These are phyloP conservation scores for Tolypocladium tundrense DNA, from an alignment of 2,329 filamentous ascomycete species.

Conservation along the genomic window DNA sequence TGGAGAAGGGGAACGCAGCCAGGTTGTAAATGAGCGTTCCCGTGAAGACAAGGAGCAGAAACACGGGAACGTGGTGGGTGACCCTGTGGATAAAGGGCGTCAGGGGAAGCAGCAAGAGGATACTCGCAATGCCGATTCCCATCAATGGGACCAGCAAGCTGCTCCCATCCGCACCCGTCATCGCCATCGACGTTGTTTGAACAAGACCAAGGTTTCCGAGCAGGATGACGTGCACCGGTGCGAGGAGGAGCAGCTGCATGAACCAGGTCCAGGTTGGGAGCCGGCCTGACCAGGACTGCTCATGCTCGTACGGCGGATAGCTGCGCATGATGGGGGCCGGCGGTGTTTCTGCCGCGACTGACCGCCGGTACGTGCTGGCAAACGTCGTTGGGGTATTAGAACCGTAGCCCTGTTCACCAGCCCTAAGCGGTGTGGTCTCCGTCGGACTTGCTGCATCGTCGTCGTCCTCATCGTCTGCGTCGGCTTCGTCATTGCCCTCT, in stretches of 20 bases:
- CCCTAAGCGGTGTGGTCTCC: slow-evolving; percentile 45
- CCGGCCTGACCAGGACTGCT: slow-evolving; percentile 76
- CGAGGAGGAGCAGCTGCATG: slow-evolving; percentile 71
- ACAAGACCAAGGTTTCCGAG: slow-evolving; percentile 67
- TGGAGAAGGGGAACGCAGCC: slow-evolving; percentile 77
- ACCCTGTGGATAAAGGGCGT: slow-evolving; percentile 81
- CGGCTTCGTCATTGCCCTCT: slow-evolving; percentile 1
- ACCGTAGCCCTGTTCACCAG: slow-evolving; percentile 21
- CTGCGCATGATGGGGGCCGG: slow-evolving; percentile 12
- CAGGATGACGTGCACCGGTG: slow-evolving; percentile 67
- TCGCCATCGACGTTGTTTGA: slow-evolving; percentile 59
- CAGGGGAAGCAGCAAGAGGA: slow-evolving; percentile 64
- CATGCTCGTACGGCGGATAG: slow-evolving; percentile 47
- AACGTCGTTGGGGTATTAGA: slow-evolving; percentile 38
- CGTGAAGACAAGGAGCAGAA: slow-evolving; percentile 62
- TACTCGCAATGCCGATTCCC: slow-evolving; percentile 54
- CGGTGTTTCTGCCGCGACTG: slow-evolving; percentile 21
- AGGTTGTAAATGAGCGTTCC: slow-evolving; percentile 81
- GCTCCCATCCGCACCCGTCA: slow-evolving; percentile 79
- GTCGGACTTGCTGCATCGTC: slow-evolving; percentile 25
- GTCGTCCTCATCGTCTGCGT: slow-evolving; percentile 6
- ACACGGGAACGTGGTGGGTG: slow-evolving; percentile 69
- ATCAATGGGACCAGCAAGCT: slow-evolving; percentile 63
- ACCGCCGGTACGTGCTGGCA: slow-evolving; percentile 44
- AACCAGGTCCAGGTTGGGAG: slow-evolving; percentile 82